Evolutionary conservation across 768 basidiomycete genomes (phyloP).

Genomic region (Tricholoma furcatifolium): DNA sequence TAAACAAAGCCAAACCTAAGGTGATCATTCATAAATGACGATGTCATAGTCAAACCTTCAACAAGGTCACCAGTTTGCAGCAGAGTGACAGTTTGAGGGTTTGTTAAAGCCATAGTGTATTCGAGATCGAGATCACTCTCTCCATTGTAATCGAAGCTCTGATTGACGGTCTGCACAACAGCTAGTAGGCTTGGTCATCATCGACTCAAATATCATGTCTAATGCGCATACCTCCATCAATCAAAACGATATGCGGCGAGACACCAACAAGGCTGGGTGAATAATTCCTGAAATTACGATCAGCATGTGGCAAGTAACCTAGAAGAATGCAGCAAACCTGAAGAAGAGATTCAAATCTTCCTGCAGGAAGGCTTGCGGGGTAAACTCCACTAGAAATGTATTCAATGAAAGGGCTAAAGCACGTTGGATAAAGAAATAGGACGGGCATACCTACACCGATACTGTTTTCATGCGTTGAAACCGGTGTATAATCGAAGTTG

Average conservation of each 20-base stretch:
- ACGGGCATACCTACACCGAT: slow-evolving; percentile 21
- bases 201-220: background rate
- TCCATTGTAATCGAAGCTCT: slow-evolving; percentile 47
- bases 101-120: slow-evolving; percentile 50
- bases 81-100: slow-evolving; percentile 37
- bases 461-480: slow-evolving; percentile 23
- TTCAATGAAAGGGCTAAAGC: background rate
- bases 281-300: slow-evolving; percentile 28
- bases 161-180: slow-evolving; percentile 38
- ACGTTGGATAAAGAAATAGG: background rate
- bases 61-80: slow-evolving; percentile 44
- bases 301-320: background rate
- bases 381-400: background rate
- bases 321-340: slow-evolving; percentile 7
- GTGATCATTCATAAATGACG: too few species aligned
- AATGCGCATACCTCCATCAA: slow-evolving; percentile 29
- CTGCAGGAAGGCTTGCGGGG: background rate
- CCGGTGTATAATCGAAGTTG: slow-evolving; percentile 21
- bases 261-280: slow-evolving; percentile 34
- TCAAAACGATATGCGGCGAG: slow-evolving; percentile 32
- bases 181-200: slow-evolving; percentile 24
- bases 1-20: slow-evolving; percentile 8
- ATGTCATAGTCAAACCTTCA: slow-evolving; percentile 24
- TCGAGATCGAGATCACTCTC: slow-evolving; percentile 60
- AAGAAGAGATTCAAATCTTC: slow-evolving; percentile 36